Percentiles rank a stretch among this genome's conserved stretches.
Conservation (phyloP, 2,329 filamentous ascomycete species). For the Venturia carpophila region DNA sequence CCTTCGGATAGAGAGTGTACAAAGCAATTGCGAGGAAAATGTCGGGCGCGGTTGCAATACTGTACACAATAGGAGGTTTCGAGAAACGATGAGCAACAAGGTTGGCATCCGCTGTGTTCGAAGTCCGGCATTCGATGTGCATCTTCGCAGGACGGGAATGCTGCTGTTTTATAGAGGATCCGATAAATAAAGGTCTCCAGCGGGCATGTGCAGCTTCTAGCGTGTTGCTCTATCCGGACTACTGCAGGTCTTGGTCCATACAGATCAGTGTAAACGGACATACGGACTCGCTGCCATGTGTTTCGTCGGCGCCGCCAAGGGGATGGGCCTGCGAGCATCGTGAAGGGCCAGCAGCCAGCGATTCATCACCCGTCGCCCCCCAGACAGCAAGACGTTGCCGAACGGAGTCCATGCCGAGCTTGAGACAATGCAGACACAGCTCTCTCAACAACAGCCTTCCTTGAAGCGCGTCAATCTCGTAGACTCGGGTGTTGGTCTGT, state of each 20-base stretch:
- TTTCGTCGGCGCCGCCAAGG: background rate
- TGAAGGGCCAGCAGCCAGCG: background rate
- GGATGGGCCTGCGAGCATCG: background rate
- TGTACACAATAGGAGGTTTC: background rate
- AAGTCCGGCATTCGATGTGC: too few relatives aligned
- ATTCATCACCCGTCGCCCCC: background rate
- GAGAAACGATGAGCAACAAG: background rate
- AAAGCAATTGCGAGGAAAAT: background rate
- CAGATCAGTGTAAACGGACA: background rate
- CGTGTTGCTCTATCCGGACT: background rate
- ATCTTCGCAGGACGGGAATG: too few relatives aligned
- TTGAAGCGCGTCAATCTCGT: constrained; percentile 1
- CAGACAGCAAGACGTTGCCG: background rate
- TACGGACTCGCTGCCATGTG: background rate
- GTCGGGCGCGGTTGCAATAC: background rate
- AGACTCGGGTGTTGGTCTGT: constrained; percentile 9
- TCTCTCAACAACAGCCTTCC: constrained; percentile 10
- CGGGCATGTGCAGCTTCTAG: background rate
- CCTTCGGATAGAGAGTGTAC: background rate
- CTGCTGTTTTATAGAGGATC: background rate
- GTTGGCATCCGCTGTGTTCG: background rate
- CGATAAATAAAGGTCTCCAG: background rate
- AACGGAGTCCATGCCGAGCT: background rate
- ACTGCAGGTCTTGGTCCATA: constrained; percentile 1
- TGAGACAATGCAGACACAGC: constrained; percentile 1